phyloP scores from a whole-genome alignment of 2,329 filamentous ascomycete species.

The Aspergillus fumigatus region DNA sequence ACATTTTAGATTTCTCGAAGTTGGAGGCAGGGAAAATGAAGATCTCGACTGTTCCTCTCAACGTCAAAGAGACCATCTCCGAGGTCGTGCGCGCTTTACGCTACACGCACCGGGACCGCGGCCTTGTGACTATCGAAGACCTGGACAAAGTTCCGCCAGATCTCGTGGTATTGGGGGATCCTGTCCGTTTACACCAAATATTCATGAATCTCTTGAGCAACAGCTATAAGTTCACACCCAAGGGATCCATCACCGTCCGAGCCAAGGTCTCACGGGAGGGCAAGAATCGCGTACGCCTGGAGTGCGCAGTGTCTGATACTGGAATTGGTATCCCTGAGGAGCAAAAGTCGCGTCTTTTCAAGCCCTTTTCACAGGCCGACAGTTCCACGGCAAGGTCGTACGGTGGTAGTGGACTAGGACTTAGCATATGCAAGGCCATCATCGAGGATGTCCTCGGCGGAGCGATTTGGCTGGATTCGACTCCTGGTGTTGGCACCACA shows the following conservation, averaged over 20 bases:
- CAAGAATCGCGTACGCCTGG: constrained; percentile 65
- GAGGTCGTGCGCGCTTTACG: constrained; percentile 61
- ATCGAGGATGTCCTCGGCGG: constrained; percentile 91
- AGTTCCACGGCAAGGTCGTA: constrained; percentile 86
- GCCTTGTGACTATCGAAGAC: constrained; percentile 58
- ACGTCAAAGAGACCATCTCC: constrained; percentile 63
- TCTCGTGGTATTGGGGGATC: constrained; percentile 74
- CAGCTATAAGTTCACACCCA: constrained; percentile 88
- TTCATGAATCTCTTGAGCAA: constrained; percentile 79
- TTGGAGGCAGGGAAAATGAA: constrained; percentile 83
- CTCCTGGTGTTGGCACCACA: constrained; percentile 56
- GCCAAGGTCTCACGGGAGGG: constrained; percentile 69
- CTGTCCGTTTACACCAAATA: constrained; percentile 77
- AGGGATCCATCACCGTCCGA: constrained; percentile 78
- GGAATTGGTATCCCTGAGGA: constrained; percentile 80
- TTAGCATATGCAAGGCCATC: constrained; percentile 92
- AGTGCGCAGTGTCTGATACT: constrained; percentile 82
- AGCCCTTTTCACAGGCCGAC: constrained; percentile 90
- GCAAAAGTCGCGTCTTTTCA: constrained; percentile 79
- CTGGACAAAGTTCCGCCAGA: constrained; percentile 56
- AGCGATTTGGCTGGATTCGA: constrained; percentile 74
- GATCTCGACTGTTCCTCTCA: constrained; percentile 77
- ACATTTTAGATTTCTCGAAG: constrained; percentile 87
- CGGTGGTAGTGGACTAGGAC: constrained; percentile 81
- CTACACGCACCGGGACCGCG: constrained; percentile 59